Conservation (phyloP, 176 grass and related monocot species). For the Poa pratensis region DNA sequence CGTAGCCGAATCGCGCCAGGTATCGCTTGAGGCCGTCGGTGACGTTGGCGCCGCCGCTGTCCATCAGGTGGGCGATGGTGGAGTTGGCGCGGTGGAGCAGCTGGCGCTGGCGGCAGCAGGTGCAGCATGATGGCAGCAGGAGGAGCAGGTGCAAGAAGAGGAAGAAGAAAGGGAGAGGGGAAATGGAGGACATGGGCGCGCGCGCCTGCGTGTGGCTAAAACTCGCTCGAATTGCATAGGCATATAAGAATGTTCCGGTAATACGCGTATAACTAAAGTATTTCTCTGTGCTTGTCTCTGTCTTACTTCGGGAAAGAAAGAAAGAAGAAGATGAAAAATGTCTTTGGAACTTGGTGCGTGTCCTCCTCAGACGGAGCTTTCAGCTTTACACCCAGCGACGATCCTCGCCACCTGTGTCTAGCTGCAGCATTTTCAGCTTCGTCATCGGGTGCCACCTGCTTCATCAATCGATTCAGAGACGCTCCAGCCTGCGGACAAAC, state of each 20-base stretch:
- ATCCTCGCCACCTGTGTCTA: neutral
- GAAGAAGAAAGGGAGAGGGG: neutral
- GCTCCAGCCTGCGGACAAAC: neutral
- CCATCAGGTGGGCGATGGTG: neutral
- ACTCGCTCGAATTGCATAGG: neutral
- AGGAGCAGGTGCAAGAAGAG: neutral
- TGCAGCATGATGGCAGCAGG: neutral
- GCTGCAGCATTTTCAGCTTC: neutral
- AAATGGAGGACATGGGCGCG: conserved; percentile 19
- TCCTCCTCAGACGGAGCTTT: neutral
- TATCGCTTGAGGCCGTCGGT: conserved; percentile 25
- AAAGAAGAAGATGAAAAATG: neutral
- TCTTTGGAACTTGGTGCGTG: neutral
- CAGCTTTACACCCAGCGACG: neutral
- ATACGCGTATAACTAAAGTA: neutral
- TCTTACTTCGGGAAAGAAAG: neutral
- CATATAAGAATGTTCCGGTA: neutral
- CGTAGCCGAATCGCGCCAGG: conserved; percentile 33
- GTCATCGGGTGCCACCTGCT: neutral
- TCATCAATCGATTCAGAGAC: neutral
- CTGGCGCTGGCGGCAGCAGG: neutral
- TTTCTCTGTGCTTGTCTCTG: neutral
- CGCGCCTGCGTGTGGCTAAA: neutral
- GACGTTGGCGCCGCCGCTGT: neutral
- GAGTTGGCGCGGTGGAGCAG: neutral